A percentile compares a stretch with the other conserved stretches of the same genome.
Evolutionary conservation across 1,284 basidiomycete genomes (phyloP).

Genomic region (Cystobasidium pallidum): DNA sequence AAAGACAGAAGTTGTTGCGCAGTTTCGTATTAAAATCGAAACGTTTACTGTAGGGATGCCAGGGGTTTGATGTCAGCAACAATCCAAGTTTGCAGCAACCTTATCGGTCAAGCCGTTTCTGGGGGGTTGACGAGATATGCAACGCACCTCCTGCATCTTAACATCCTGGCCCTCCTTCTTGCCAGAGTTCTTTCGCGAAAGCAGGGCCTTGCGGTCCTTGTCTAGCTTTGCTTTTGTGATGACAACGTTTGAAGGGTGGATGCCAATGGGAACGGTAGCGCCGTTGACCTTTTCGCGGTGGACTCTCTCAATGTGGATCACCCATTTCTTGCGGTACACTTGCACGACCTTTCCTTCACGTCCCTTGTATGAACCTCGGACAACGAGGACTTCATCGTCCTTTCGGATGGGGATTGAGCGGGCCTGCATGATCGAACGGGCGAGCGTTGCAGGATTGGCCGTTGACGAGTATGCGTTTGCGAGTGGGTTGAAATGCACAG

Average conservation of each 20-base stretch:
- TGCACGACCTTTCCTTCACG: slow-evolving; percentile 82
- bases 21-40: neutral
- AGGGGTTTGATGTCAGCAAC: no score
- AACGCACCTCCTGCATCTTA: slow-evolving; percentile 30
- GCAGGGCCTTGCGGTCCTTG: slow-evolving; percentile 61
- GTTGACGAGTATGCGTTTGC: neutral
- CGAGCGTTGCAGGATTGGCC: neutral
- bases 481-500: neutral
- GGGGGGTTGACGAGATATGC: no score
- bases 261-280: slow-evolving; percentile 86
- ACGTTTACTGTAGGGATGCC: slow-evolving; percentile 8
- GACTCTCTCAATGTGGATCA: slow-evolving; percentile 97
- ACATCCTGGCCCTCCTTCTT: slow-evolving; percentile 31
- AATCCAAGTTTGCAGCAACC: no score
- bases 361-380: slow-evolving; percentile 95
- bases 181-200: slow-evolving; percentile 56
- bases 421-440: slow-evolving; percentile 60
- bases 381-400: slow-evolving; percentile 80
- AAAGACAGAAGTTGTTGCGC: slow-evolving; percentile 3
- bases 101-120: no score
- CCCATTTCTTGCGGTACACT: slow-evolving; percentile 99
- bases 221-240: slow-evolving; percentile 89
- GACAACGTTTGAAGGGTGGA: slow-evolving; percentile 97
- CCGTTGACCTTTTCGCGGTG: slow-evolving; percentile 98
- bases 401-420: slow-evolving; percentile 84